Percentiles rank a stretch among this genome's conserved stretches.
Evolutionary conservation across 2,329 filamentous ascomycete species (phyloP).

Genomic region (Cytospora chrysosperma): DNA sequence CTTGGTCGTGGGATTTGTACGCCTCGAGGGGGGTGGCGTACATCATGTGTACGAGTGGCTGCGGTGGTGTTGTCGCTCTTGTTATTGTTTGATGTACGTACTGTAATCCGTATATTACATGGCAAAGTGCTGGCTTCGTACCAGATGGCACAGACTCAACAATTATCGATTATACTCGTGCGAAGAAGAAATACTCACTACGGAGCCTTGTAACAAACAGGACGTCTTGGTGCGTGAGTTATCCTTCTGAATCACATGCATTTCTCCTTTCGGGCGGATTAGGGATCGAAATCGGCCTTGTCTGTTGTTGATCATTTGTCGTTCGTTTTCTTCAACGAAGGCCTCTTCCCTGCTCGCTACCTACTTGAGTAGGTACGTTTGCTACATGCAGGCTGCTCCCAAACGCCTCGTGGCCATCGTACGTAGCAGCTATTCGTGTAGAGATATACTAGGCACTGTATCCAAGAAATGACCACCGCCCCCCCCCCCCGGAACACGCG

Average conservation of each 20-base stretch:
- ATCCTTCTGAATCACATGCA: neutral
- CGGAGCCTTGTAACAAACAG: neutral
- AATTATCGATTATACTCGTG: neutral
- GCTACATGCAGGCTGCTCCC: no score
- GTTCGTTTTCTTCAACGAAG: no score
- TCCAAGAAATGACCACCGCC: no score
- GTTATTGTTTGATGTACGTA: neutral
- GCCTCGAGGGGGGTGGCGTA: neutral
- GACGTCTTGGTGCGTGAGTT: neutral
- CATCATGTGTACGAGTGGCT: neutral
- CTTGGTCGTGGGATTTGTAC: neutral
- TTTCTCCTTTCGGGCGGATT: no score
- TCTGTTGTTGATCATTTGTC: no score
- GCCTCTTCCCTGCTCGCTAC: no score
- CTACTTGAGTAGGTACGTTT: no score
- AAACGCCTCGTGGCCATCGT: no score
- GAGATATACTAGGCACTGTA: no score
- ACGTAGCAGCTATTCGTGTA: no score
- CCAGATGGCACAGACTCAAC: neutral
- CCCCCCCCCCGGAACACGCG: no score
- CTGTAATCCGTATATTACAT: neutral
- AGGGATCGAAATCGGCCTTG: no score
- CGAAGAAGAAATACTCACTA: neutral
- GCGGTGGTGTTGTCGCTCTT: neutral
- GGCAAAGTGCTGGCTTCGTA: neutral